These are phyloP conservation scores for Zostera marina DNA, from an alignment of 116 monocot genomes.

Conservation along the genomic window DNA sequence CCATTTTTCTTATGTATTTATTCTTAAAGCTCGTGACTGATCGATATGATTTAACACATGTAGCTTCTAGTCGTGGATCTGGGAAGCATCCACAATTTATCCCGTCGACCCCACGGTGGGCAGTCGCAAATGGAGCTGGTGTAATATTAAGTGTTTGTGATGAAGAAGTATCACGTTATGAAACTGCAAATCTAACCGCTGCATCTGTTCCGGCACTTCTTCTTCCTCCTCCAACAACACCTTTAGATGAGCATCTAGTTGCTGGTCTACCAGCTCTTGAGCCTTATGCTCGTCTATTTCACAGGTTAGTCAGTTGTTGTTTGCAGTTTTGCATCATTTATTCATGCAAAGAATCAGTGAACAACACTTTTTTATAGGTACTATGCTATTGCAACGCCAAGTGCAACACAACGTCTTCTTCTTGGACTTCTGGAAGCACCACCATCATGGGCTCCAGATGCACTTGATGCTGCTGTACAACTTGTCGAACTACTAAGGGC, in stretches of 20 bases:
- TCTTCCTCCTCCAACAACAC: conserved; percentile 90
- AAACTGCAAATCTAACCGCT: conserved; percentile 92
- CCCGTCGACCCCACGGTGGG: conserved; percentile 98
- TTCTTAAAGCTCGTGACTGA: not conserved
- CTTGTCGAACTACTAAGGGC: conserved; percentile 95
- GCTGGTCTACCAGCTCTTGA: conserved; percentile 89
- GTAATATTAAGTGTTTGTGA: conserved; percentile 99
- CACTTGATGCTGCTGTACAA: conserved; percentile 99
- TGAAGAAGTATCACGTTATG: conserved; percentile 92
- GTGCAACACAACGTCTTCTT: conserved; percentile 91
- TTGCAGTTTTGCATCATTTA: not conserved
- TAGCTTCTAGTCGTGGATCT: conserved; percentile 70
- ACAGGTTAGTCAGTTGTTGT: conserved; percentile 58
- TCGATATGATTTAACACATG: not conserved
- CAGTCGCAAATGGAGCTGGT: conserved; percentile 98
- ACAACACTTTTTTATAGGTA: conserved; percentile 25
- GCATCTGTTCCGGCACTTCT: conserved; percentile 95
- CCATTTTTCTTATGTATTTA: not conserved
- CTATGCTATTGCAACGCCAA: conserved; percentile 96
- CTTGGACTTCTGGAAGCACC: conserved; percentile 98
- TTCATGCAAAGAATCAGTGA: not conserved
- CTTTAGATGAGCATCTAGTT: conserved; percentile 91
- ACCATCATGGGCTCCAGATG: conserved; percentile 99
- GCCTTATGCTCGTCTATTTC: conserved; percentile 94
- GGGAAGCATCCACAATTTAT: conserved; percentile 98